These are phyloP conservation scores for Wickerhamiella hasegawae DNA, from an alignment of 805 yeast genomes.

Conservation along the genomic window DNA sequence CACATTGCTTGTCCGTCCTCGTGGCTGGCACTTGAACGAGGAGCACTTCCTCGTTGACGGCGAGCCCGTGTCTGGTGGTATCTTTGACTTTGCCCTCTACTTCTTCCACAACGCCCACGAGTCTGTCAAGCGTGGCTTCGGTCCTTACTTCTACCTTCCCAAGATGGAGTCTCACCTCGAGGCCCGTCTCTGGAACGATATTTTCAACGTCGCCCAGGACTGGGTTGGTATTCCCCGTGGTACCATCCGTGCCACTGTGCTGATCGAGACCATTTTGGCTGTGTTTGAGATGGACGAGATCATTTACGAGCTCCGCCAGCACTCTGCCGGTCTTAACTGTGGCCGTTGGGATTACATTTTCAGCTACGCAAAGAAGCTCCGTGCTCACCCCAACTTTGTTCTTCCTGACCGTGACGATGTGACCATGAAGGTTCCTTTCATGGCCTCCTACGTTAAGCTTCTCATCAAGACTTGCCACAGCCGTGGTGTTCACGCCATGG, in stretches of 20 bases:
- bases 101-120: constrained; percentile 56
- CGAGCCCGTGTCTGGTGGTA: constrained; percentile 47
- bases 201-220: constrained; percentile 50
- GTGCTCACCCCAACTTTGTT: constrained; percentile 43
- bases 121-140: constrained; percentile 38
- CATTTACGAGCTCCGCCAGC: constrained; percentile 55
- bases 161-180: constrained; percentile 66
- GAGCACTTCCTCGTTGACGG: constrained; percentile 52
- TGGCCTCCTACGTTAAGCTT: constrained; percentile 48
- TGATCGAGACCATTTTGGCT: constrained; percentile 57
- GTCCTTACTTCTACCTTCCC: constrained; percentile 61
- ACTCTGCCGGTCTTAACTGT: constrained; percentile 58
- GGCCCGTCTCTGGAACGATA: constrained; percentile 62
- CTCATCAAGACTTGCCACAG: constrained; percentile 53
- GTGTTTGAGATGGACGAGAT: constrained; percentile 70
- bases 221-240: constrained; percentile 48
- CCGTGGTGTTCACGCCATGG: constrained; percentile 63
- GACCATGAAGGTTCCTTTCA: constrained; percentile 53
- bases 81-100: constrained; percentile 56
- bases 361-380: constrained; percentile 49
- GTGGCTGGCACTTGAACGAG: constrained; percentile 65
- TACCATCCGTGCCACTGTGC: constrained; percentile 54
- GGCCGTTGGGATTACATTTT: constrained; percentile 70
- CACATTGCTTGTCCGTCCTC: constrained; percentile 35
- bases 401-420: constrained; percentile 58